Percentiles rank a stretch among this genome's conserved stretches.
Evolutionary conservation across 1,284 basidiomycete species (phyloP).

Genomic region (Sporisorium reilianum): DNA sequence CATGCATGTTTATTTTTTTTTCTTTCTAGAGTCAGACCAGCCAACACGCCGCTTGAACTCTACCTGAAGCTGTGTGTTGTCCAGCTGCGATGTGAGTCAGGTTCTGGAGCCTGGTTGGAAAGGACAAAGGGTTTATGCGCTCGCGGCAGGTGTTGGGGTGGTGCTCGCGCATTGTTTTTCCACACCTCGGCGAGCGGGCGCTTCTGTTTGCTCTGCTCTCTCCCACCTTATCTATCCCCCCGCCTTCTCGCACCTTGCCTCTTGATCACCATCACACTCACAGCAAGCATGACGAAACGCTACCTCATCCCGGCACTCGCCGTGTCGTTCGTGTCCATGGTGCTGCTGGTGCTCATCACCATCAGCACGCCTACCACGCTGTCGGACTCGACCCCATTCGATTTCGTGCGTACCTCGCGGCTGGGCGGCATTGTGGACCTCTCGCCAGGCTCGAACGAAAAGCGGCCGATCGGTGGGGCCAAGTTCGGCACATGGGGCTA

Average conservation of each 20-base stretch:
- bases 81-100: too few relatives aligned
- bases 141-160: too few relatives aligned
- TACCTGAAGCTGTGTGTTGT: too few relatives aligned
- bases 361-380: slow-evolving; percentile 50
- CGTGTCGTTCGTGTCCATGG: slow-evolving; percentile 15
- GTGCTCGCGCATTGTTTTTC: too few relatives aligned
- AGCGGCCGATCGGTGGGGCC: slow-evolving; percentile 20
- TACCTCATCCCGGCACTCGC: slow-evolving; percentile 32
- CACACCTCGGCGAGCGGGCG: too few relatives aligned
- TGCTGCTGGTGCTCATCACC: slow-evolving; percentile 43
- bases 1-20: too few relatives aligned
- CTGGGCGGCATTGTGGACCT: slow-evolving; percentile 30
- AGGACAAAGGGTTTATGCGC: too few relatives aligned
- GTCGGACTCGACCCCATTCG: slow-evolving; percentile 40
- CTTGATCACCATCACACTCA: background rate
- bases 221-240: too few relatives aligned
- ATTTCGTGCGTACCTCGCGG: slow-evolving; percentile 27
- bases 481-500: slow-evolving; percentile 52
- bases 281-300: slow-evolving; percentile 22
- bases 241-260: too few relatives aligned
- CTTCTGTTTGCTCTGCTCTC: background rate
- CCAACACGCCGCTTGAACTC: too few relatives aligned
- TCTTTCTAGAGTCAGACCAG: too few relatives aligned
- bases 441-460: slow-evolving; percentile 16
- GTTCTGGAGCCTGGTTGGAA: too few relatives aligned